Percentiles rank a stretch among this genome's conserved stretches.
These are phyloP conservation scores for Pythium rhizo-oryzae DNA, from an alignment of 352 stramenopile species.

Conservation along the genomic window DNA sequence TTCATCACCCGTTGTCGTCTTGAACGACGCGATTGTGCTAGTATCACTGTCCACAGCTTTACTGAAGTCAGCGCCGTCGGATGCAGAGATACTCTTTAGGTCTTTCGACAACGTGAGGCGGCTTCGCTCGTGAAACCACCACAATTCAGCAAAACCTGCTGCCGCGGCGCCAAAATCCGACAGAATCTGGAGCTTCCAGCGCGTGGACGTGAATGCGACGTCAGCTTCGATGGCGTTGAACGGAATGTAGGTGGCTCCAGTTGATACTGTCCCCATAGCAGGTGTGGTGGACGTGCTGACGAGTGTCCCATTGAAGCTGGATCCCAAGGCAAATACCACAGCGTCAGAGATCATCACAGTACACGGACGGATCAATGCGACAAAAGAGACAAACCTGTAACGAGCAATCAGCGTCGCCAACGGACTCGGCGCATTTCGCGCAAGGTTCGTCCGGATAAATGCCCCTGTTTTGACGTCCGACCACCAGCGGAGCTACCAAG, in stretches of 20 bases:
- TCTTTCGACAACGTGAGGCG: conserved; percentile 19
- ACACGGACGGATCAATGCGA: neutral
- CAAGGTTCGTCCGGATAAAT: conserved; percentile 30
- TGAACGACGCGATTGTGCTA: conserved; percentile 21
- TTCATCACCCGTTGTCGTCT: conserved; percentile 23
- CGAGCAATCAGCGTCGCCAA: conserved; percentile 9
- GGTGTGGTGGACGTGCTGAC: conserved; percentile 1
- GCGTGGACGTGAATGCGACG: conserved; percentile 7
- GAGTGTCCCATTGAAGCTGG: conserved; percentile 21
- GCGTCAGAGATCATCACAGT: neutral
- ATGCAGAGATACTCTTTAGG: conserved; percentile 27
- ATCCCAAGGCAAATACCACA: neutral
- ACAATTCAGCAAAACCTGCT: conserved; percentile 29
- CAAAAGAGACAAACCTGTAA: conserved; percentile 24
- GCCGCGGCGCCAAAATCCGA: conserved; percentile 25
- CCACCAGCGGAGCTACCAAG: conserved; percentile 33
- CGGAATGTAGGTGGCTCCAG: neutral
- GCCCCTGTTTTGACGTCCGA: conserved; percentile 26
- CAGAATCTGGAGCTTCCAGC: conserved; percentile 28
- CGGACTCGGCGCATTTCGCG: neutral
- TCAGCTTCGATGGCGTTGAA: conserved; percentile 11
- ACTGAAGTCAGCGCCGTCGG: conserved; percentile 30
- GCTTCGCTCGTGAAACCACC: conserved; percentile 28
- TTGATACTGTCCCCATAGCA: neutral
- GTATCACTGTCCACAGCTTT: conserved; percentile 32